Evolutionary conservation across 2,329 filamentous ascomycete genomes (phyloP), one percentile per base, ranked within the genome.

Genomic region (Trichophyton equinum): DNA sequence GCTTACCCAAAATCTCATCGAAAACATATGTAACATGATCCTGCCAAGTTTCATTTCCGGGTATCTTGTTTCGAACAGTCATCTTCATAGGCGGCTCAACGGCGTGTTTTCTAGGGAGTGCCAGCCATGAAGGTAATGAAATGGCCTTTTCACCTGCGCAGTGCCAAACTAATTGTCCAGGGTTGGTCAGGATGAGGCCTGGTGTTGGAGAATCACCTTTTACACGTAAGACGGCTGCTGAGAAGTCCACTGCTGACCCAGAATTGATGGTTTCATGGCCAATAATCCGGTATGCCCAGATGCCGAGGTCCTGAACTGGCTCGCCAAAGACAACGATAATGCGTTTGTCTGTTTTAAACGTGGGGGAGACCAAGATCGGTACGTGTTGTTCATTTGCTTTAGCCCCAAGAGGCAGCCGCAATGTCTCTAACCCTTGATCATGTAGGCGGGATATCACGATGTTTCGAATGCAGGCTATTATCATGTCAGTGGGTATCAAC

Each of bases 271-370:
- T 86, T 1, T 86, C 83, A 1, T 77, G 74, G 61, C 83, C 81
- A 44, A 86, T 73, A 9, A 85, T 78, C 20, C 90, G 83, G 66
- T 88, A 85, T 0, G 89, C 85, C 64, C 91, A 80, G 38, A 92
- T 74, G 0, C 89, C 91, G 0, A 95, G 79, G 59, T 92, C 85
- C 68, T 92, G 86, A 2, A 71, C 71, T 0, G 81, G 76, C 66
- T 94, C 86, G 61, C 89, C 89, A 67, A 95, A 82, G 59, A 95
- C 74, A 53, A 96, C 73, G 22, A 95, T 76, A 15, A 95, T 75
- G 46, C 87, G 85, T 55, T 80, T 78, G 60, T 82, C 82, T 8
- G 70, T 71, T 22, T 72, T 67, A 2, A 94, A 71, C 62, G 85
- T 77, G 5, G 75, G 65, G 6, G 82, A 85, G 6, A 81, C 74